Percentiles rank a stretch among this genome's conserved stretches.
Evolutionary conservation across 768 basidiomycete genomes (phyloP).

Genomic region (Hygrophorus pudorinus): DNA sequence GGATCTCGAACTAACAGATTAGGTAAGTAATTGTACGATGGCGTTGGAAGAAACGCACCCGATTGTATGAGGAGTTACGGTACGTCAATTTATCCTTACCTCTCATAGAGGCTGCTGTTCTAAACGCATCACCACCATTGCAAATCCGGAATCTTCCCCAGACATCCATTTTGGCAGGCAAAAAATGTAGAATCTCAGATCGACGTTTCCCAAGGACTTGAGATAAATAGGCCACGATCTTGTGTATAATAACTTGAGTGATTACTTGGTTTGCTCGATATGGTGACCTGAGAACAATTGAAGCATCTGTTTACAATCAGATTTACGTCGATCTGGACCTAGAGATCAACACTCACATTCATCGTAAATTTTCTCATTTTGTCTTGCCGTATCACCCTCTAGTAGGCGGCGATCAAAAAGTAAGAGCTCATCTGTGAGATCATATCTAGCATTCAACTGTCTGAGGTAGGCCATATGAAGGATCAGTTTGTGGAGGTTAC

Average conservation of each 20-base stretch:
- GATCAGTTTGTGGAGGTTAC: constrained; percentile 16
- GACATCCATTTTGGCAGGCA: constrained; percentile 10
- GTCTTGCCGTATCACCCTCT: background rate
- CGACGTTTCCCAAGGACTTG: constrained; percentile 3
- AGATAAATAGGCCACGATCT: constrained; percentile 13
- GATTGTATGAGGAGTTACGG: constrained; percentile 1
- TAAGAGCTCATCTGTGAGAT: constrained; percentile 14
- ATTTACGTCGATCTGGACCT: background rate
- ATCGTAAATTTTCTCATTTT: constrained; percentile 5
- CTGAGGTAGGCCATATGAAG: constrained; percentile 17
- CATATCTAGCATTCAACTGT: constrained; percentile 16
- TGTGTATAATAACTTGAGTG: constrained; percentile 3
- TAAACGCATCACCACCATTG: constrained; percentile 17
- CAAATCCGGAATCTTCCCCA: constrained; percentile 19
- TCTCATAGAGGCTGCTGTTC: background rate
- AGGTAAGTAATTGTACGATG: background rate
- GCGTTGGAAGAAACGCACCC: background rate
- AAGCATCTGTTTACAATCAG: constrained; percentile 10
- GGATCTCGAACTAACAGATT: constrained; percentile 3
- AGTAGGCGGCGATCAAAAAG: background rate
- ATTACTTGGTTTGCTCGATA: constrained; percentile 1
- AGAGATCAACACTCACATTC: constrained; percentile 5
- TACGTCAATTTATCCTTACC: background rate
- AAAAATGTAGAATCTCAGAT: background rate
- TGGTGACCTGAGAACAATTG: constrained; percentile 10